Evolutionary conservation across 768 basidiomycete genomes (phyloP).

Genomic region (Boletus rubescentipes): DNA sequence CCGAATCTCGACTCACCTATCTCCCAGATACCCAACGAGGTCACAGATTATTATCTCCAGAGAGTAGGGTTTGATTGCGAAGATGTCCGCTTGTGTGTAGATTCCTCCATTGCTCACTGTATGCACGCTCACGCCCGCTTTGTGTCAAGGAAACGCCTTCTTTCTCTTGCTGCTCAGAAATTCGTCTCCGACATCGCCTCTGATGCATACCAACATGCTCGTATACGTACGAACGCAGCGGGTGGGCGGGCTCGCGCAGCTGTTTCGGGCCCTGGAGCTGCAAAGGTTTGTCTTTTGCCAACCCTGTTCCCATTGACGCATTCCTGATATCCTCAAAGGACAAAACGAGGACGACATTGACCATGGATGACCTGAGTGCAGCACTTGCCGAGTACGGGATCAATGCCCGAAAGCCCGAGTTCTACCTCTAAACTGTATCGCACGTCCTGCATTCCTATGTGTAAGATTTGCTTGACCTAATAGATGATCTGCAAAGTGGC

Average conservation of each 20-base stretch:
- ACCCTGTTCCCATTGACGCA: constrained; percentile 1
- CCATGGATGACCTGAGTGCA: constrained; percentile 94
- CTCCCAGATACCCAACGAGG: constrained; percentile 89
- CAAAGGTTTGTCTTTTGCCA: constrained; percentile 51
- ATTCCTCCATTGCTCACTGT: neutral
- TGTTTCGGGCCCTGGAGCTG: constrained; percentile 54
- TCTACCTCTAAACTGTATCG: constrained; percentile 60
- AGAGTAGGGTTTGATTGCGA: constrained; percentile 94
- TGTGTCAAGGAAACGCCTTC: constrained; percentile 75
- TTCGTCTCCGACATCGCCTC: constrained; percentile 96
- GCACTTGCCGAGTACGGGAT: constrained; percentile 97
- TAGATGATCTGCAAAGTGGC: neutral
- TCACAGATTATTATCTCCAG: constrained; percentile 96
- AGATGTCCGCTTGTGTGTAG: constrained; percentile 81
- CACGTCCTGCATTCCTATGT: neutral
- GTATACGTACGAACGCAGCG: constrained; percentile 86
- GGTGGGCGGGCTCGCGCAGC: constrained; percentile 67
- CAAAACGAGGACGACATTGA: constrained; percentile 89
- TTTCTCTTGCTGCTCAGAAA: constrained; percentile 95
- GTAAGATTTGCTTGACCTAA: neutral
- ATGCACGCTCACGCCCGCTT: neutral
- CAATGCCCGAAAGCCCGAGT: constrained; percentile 90
- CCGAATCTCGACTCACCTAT: neutral
- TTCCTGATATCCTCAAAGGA: constrained; percentile 47
- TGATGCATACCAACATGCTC: constrained; percentile 97